phyloP scores from a whole-genome alignment of 495 filamentous ascomycete genomes.

The Stereocaulon alpinum region DNA sequence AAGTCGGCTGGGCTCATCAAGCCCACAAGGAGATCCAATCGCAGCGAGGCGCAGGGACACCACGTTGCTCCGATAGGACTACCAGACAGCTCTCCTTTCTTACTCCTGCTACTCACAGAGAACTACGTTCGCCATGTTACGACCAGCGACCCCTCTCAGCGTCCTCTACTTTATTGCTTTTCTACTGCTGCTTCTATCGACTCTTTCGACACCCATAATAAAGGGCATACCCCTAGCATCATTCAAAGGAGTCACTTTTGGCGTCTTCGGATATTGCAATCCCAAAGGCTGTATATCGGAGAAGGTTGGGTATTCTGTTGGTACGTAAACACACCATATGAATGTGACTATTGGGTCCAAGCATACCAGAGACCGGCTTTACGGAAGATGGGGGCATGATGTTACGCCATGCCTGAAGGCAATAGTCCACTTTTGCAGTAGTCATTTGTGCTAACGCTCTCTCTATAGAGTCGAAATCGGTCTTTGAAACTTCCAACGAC shows the following conservation, averaged over 20 bases:
- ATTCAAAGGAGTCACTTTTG: slow-evolving; percentile 68
- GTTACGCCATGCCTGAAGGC: neutral
- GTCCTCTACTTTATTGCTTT: slow-evolving; percentile 80
- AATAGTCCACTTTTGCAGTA: no score
- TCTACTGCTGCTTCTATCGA: slow-evolving; percentile 72
- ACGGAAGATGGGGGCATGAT: neutral
- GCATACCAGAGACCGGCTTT: no score
- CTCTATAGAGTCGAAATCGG: slow-evolving; percentile 13
- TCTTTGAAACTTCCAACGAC: slow-evolving; percentile 34
- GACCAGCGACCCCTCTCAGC: slow-evolving; percentile 86
- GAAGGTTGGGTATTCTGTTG: slow-evolving; percentile 73
- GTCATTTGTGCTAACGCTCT: neutral
- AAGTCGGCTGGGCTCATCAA: slow-evolving; percentile 4
- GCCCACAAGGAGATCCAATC: slow-evolving; percentile 7
- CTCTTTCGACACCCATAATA: slow-evolving; percentile 87
- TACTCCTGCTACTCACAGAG: neutral
- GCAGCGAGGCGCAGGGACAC: slow-evolving; percentile 1
- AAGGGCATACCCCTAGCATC: slow-evolving; percentile 71
- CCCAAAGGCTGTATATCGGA: slow-evolving; percentile 53
- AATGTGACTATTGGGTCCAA: no score
- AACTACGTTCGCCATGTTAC: slow-evolving; percentile 45
- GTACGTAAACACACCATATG: slow-evolving; percentile 43
- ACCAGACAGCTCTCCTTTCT: neutral
- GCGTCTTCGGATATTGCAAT: slow-evolving; percentile 86
- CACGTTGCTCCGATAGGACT: neutral